Conservation (phyloP, 2,329 filamentous ascomycete genomes). For the Fusarium solani-melongenae region DNA sequence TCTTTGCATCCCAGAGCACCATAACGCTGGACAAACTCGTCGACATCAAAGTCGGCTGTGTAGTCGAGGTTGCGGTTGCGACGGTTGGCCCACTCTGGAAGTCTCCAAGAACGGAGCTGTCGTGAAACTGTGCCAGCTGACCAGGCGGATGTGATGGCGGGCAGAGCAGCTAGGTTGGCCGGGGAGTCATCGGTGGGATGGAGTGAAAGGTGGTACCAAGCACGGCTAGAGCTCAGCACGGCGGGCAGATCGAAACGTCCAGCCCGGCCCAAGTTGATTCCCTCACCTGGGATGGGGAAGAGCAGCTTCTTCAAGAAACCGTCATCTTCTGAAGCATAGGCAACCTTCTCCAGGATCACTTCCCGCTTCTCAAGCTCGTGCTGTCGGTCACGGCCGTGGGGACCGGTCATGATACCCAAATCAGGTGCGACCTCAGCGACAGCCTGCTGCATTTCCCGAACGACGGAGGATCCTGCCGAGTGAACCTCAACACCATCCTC, state of each 20-base stretch:
- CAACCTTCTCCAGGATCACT: constrained; percentile 85
- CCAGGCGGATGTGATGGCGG: constrained; percentile 84
- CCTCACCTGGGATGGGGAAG: constrained; percentile 80
- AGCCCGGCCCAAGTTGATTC: constrained; percentile 81
- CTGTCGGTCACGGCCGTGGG: constrained; percentile 77
- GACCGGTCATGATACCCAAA: constrained; percentile 77
- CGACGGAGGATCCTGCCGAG: constrained; percentile 80
- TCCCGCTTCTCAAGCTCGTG: constrained; percentile 85
- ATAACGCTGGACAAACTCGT: constrained; percentile 91
- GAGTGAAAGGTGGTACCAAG: constrained; percentile 93
- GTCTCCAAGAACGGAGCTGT: constrained; percentile 90
- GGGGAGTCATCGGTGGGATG: constrained; percentile 92
- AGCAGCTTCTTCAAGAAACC: constrained; percentile 85
- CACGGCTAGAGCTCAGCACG: constrained; percentile 83
- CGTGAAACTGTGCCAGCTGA: constrained; percentile 92
- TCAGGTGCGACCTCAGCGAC: constrained; percentile 82
- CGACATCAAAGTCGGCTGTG: constrained; percentile 94
- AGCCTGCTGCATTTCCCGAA: constrained; percentile 88
- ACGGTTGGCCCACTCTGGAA: constrained; percentile 96
- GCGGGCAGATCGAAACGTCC: constrained; percentile 83
- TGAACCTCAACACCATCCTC: constrained; percentile 87
- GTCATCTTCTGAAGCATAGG: constrained; percentile 81
- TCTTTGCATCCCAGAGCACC: constrained; percentile 85
- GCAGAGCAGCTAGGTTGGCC: constrained; percentile 76
- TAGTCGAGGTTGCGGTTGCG: constrained; percentile 93